Conservation (phyloP, 202 grass and related monocot species). For the Carex arenaria region DNA sequence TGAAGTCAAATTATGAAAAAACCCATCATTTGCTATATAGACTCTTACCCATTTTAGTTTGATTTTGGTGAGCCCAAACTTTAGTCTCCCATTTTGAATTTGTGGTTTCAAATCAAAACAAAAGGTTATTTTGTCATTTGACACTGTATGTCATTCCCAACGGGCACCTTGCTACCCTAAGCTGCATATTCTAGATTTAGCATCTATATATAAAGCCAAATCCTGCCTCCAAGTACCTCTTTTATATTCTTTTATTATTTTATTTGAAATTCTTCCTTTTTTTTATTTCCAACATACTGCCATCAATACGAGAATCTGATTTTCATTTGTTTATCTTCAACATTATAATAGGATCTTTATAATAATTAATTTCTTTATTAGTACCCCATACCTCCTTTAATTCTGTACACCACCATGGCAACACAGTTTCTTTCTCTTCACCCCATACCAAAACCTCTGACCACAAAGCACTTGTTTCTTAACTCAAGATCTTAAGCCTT, state of each 20-base stretch:
- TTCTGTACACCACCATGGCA: constrained; percentile 11
- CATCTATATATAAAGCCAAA: constrained; percentile 22
- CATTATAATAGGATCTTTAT: constrained; percentile 25
- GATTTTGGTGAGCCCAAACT: not conserved
- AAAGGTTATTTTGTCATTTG: constrained; percentile 16
- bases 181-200: constrained; percentile 22
- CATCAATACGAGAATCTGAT: constrained; percentile 17
- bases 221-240: constrained; percentile 3
- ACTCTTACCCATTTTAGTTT: not conserved
- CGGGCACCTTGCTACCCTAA: constrained; percentile 4
- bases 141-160: constrained; percentile 26
- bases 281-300: constrained; percentile 19
- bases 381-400: constrained; percentile 17
- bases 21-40: constrained; percentile 4
- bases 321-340: constrained; percentile 22
- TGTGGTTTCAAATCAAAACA: constrained; percentile 10
- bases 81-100: not conserved
- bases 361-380: constrained; percentile 15
- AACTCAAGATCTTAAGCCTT: constrained; percentile 8
- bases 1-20: not conserved
- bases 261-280: constrained; percentile 3
- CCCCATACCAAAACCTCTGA: constrained; percentile 8
- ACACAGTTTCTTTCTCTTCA: constrained; percentile 7
- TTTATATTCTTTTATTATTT: constrained; percentile 12
- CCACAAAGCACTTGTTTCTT: not conserved